Evolutionary conservation across 1,284 basidiomycete species (phyloP).

Genomic region (Kwoniella shivajii): DNA sequence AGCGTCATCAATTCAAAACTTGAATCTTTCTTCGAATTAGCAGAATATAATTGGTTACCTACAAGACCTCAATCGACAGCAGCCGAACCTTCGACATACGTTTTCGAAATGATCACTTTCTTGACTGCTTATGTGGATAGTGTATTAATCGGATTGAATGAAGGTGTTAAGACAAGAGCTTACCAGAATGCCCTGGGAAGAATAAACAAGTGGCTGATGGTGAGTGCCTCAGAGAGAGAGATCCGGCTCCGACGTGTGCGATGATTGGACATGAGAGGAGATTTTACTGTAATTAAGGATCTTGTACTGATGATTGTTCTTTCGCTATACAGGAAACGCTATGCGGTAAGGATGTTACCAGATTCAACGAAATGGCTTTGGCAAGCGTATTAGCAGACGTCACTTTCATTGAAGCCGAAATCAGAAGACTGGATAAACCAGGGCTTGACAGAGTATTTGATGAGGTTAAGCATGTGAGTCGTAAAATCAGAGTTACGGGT

Average conservation of each 20-base stretch:
- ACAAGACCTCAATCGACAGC: constrained; percentile 53
- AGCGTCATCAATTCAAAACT: constrained; percentile 85
- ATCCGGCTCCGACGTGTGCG: too few relatives aligned
- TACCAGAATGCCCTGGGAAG: constrained; percentile 83
- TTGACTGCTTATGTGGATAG: constrained; percentile 94
- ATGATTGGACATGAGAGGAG: too few relatives aligned
- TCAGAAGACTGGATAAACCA: constrained; percentile 69
- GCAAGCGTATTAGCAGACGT: constrained; percentile 80
- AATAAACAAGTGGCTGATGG: constrained; percentile 85
- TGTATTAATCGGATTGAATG: constrained; percentile 72
- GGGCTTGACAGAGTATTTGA: constrained; percentile 74
- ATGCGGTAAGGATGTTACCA: constrained; percentile 62
- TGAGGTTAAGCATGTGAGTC: constrained; percentile 75
- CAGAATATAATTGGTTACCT: constrained; percentile 93
- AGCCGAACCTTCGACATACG: constrained; percentile 78
- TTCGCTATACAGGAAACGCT: constrained; percentile 36
- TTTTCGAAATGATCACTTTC: constrained; percentile 95
- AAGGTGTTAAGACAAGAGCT: constrained; percentile 80
- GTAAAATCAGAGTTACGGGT: too few relatives aligned
- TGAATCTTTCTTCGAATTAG: constrained; percentile 93
- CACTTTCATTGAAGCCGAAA: constrained; percentile 79
- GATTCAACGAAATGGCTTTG: constrained; percentile 85
- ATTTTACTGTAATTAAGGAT: too few relatives aligned
- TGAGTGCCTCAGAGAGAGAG: too few relatives aligned
- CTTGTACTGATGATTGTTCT: constrained; percentile 6